Conservation (phyloP, 2,329 filamentous ascomycete species). For the Ramularia endophylla region DNA sequence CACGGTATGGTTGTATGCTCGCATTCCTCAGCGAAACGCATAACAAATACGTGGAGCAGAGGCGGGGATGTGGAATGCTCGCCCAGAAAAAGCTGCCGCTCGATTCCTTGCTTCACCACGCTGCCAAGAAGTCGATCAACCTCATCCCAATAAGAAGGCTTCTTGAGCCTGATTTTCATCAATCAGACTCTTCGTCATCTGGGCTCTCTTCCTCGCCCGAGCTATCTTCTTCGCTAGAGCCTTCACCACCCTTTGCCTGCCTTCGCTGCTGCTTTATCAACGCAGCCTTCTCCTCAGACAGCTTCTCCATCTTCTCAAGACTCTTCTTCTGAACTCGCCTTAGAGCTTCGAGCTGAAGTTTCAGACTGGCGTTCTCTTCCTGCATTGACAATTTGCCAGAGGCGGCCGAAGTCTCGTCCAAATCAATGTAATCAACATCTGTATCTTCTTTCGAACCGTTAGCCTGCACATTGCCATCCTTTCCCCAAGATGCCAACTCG, state of each 20-base stretch:
- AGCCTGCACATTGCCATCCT: conserved; percentile 11
- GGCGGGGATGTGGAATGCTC: conserved; percentile 23
- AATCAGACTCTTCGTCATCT: conserved; percentile 6
- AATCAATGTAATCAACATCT: conserved; percentile 34
- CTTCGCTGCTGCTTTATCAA: conserved; percentile 28
- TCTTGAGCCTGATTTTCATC: background rate
- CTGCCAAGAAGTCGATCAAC: background rate
- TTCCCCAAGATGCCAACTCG: conserved; percentile 34
- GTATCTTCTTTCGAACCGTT: conserved; percentile 7
- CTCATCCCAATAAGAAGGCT: background rate
- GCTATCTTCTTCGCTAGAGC: conserved; percentile 7
- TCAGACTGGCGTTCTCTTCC: conserved; percentile 27
- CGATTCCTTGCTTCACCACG: conserved; percentile 1
- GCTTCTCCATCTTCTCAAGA: conserved; percentile 39
- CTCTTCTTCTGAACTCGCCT: conserved; percentile 42
- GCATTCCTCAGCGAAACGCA: conserved; percentile 26
- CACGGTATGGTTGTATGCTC: conserved; percentile 7
- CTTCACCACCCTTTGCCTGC: background rate
- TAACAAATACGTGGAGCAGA: conserved; percentile 27
- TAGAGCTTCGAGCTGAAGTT: conserved; percentile 38
- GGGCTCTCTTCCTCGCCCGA: conserved; percentile 9
- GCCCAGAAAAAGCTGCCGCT: background rate
- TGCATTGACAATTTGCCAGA: conserved; percentile 12
- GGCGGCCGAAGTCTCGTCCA: conserved; percentile 20
- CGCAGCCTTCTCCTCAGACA: conserved; percentile 38